phyloP scores from a whole-genome alignment of 306 rosid species.

The Pachyrhizus erosus region DNA sequence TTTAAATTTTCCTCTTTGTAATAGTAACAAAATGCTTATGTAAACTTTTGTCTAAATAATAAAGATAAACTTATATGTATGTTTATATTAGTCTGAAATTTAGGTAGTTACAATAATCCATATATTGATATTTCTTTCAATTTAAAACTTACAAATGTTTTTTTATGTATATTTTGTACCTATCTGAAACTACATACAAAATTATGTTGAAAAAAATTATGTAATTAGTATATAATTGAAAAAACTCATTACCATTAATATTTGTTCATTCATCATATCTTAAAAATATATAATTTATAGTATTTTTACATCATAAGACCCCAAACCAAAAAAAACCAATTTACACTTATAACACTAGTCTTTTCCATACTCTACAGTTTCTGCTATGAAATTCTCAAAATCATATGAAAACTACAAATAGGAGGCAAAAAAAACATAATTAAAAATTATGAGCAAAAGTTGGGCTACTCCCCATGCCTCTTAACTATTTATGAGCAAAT shows the following conservation, averaged over 20 bases:
- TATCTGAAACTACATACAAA: neutral
- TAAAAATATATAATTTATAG: neutral
- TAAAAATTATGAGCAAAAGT: slow-evolving; percentile 16
- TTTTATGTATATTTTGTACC: neutral
- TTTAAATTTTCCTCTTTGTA: too few relatives aligned
- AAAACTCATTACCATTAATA: neutral
- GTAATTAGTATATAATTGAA: neutral
- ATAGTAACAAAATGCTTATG: too few relatives aligned
- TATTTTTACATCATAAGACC: neutral
- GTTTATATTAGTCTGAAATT: too few relatives aligned
- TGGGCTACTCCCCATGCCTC: neutral
- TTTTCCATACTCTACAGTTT: neutral
- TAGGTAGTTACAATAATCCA: too few relatives aligned
- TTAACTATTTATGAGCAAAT: slow-evolving; percentile 33
- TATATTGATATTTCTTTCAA: neutral
- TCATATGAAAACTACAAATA: neutral
- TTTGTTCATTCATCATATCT: neutral
- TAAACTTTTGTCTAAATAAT: too few relatives aligned
- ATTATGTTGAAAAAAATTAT: neutral
- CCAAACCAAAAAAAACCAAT: neutral
- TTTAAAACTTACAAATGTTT: neutral
- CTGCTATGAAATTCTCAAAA: neutral
- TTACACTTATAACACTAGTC: slow-evolving; percentile 5
- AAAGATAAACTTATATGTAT: too few relatives aligned
- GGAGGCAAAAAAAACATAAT: neutral